A percentile compares a stretch with the other conserved stretches of the same genome.
These are phyloP conservation scores for Polygonum aviculare DNA, from an alignment of 148 eudicot genomes.

Conservation along the genomic window DNA sequence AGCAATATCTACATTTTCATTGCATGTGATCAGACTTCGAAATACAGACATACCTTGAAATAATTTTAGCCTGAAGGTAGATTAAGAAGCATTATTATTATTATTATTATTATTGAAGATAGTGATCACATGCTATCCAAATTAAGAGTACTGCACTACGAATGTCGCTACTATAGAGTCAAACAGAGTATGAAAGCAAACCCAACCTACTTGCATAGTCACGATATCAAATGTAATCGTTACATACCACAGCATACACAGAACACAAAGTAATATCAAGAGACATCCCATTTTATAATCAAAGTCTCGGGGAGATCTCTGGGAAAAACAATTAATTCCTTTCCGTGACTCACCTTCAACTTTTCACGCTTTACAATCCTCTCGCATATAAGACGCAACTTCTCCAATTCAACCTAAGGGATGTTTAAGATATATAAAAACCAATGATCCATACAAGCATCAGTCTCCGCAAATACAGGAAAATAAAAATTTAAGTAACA, in stretches of 20 bases:
- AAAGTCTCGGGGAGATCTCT: neutral
- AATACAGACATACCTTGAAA: too few species aligned
- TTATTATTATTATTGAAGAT: neutral
- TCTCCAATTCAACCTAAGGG: constrained; percentile 89
- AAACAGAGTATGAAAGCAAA: neutral
- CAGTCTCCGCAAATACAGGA: neutral
- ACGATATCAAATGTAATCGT: neutral
- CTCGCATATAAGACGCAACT: constrained; percentile 86
- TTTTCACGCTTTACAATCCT: constrained; percentile 87
- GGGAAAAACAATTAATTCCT: neutral
- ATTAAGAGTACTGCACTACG: neutral
- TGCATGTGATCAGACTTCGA: neutral
- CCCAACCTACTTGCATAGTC: neutral
- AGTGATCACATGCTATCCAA: neutral
- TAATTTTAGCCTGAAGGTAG: neutral
- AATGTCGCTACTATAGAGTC: neutral
- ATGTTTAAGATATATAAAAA: neutral
- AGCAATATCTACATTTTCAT: neutral
- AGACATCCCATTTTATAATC: neutral
- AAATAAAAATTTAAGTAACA: neutral
- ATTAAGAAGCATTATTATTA: neutral
- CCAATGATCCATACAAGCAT: neutral
- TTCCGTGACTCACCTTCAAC: constrained; percentile 50
- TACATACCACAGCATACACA: neutral
- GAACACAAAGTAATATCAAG: neutral